These are phyloP conservation scores for Fusarium fujikuroi DNA, from an alignment of 2,329 filamentous ascomycete species.

Conservation along the genomic window DNA sequence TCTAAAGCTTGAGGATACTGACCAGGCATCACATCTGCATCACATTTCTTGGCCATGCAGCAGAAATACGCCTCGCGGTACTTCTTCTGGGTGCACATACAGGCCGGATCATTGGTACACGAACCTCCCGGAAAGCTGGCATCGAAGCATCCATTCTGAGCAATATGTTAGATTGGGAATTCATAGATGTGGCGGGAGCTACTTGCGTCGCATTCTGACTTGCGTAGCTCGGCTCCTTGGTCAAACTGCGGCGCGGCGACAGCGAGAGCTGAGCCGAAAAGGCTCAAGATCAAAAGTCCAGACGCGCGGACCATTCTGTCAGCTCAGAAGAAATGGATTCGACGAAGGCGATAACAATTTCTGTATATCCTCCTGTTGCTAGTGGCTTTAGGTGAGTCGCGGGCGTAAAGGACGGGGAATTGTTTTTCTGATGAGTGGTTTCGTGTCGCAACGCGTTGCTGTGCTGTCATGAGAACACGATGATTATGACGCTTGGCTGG, in stretches of 20 bases:
- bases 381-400: rapidly evolving
- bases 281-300: neutral
- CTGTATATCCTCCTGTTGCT: rapidly evolving
- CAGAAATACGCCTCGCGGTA: constrained; percentile 11
- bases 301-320: neutral
- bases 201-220: constrained; percentile 6
- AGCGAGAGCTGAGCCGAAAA: neutral
- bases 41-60: constrained; percentile 3
- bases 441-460: neutral
- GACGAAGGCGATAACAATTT: rapidly evolving
- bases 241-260: neutral
- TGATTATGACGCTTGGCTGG: neutral
- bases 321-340: rapidly evolving
- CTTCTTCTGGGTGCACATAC: neutral
- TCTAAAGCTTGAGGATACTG: rapidly evolving
- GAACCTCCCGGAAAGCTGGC: constrained; percentile 1
- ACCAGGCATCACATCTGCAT: neutral
- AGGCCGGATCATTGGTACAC: constrained; percentile 1
- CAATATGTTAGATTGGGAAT: rapidly evolving
- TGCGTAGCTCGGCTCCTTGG: neutral
- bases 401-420: rapidly evolving
- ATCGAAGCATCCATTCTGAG: constrained; percentile 6
- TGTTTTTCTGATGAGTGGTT: neutral
- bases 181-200: rapidly evolving
- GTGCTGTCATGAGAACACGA: neutral